A percentile compares a stretch with the other conserved stretches of the same genome.
phyloP scores from a whole-genome alignment of 306 rosid species.

The Fragaria iinumae region DNA sequence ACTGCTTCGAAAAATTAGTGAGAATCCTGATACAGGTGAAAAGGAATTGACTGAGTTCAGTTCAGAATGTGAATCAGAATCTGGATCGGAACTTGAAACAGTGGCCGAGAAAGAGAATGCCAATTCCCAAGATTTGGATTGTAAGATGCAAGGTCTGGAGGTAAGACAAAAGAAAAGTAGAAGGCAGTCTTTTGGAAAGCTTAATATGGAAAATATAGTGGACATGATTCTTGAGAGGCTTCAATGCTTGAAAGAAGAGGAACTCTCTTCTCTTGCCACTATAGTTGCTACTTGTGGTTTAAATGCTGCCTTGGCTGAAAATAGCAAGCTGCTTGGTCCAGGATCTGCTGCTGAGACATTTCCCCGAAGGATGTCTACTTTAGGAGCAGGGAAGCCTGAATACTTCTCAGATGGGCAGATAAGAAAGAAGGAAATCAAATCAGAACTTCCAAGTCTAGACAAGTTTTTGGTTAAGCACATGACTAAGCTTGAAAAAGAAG shows the following conservation, averaged over 20 bases:
- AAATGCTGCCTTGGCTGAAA: conserved; percentile 81
- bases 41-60: conserved; percentile 44
- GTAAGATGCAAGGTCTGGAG: conserved; percentile 39
- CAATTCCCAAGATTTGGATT: conserved; percentile 37
- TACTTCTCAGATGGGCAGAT: conserved; percentile 35
- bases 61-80: conserved; percentile 58
- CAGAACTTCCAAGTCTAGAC: conserved; percentile 82
- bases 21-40: conserved; percentile 72
- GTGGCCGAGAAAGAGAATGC: conserved; percentile 33
- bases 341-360: conserved; percentile 37
- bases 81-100: conserved; percentile 50
- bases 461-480: conserved; percentile 75
- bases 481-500: conserved; percentile 88
- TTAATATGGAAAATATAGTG: conserved; percentile 50
- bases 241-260: conserved; percentile 77
- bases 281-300: conserved; percentile 91
- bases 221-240: conserved; percentile 79
- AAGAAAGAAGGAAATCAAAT: conserved; percentile 49
- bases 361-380: conserved; percentile 47
- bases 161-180: conserved; percentile 46
- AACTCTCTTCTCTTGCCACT: conserved; percentile 88
- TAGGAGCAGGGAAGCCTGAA: conserved; percentile 38
- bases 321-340: conserved; percentile 45
- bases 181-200: conserved; percentile 56
- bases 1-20: conserved; percentile 67